Evolutionary conservation across 345 rosid genomes (phyloP), one percentile per base, ranked within the genome.

Genomic region (Eucalyptus polybractea): DNA sequence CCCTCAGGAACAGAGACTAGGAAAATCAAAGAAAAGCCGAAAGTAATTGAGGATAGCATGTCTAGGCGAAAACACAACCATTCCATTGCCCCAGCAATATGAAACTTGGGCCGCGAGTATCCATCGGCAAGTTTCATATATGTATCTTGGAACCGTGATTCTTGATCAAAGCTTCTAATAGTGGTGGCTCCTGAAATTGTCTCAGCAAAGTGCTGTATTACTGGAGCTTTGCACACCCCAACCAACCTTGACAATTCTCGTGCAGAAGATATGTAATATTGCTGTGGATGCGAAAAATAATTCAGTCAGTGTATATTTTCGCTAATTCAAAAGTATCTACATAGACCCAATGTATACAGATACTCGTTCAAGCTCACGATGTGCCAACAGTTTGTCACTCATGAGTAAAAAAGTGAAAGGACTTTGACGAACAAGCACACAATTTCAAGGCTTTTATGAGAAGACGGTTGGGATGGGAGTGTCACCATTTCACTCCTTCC

Each of bases 21-120:
- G 91, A 96, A 91, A 90, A 92, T 86, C 89, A 97, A 92, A 86
- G 94, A 96, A 93, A 96, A 95, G 60, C 92, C 96, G 89, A 97
- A 97, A 8, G 93, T 95, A 53, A 96, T 44, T 27, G 95, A 93
- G 49, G 97, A 95, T 54, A 97, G 88, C 91, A 96, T 91, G 89
- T 96, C 94, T 86, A 97, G 91, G 87, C 99, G 96, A 88, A 96
- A 93, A 92, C 96, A 93, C 85, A 97, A 95, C 99, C 99, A 97
- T 90, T 95, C 96, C 96, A 93, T 96, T 60, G 99, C 97, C 87
- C 91, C 96, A 88, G 94, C 92, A 50, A 69, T 31, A 90, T 96
- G 92, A 88, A 97, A 96, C 83, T 86, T 90, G 13, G 97, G 97
- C 92, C 95, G 93, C 53, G 95, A 95, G 91, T 95, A 96, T 51